Conservation (phyloP, 164 flowering plant genomes). For the Berberis thunbergii region DNA sequence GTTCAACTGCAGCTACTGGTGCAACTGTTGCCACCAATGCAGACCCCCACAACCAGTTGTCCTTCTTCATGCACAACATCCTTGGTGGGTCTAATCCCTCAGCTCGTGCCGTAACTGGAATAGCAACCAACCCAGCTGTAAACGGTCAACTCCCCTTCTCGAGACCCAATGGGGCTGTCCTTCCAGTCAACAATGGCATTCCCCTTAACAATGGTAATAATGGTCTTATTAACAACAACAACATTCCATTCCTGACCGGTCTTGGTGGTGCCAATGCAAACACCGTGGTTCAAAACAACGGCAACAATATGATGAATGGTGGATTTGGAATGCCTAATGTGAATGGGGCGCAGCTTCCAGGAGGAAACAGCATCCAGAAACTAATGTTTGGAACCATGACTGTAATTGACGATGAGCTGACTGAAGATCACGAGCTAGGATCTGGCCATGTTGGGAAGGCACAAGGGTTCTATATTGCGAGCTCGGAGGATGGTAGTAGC, state of each 20-base stretch:
- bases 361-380: conserved; percentile 33
- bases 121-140: conserved; percentile 41
- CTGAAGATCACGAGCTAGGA: conserved; percentile 53
- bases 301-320: conserved; percentile 12
- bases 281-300: conserved; percentile 11
- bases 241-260: conserved; percentile 27
- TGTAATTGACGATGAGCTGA: conserved; percentile 58
- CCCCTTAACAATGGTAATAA: conserved; percentile 39
- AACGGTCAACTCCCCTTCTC: conserved; percentile 68
- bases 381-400: conserved; percentile 64
- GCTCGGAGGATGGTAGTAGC: conserved; percentile 58
- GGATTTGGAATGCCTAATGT: conserved; percentile 20
- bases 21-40: conserved; percentile 1
- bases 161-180: conserved; percentile 59
- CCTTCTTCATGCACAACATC: conserved; percentile 51
- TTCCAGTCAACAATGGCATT: conserved; percentile 42
- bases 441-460: conserved; percentile 57
- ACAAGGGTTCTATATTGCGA: conserved; percentile 61
- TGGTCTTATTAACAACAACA: conserved; percentile 23
- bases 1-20: conserved; percentile 4
- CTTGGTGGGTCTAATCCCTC: conserved; percentile 42
- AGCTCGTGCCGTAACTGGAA: conserved; percentile 55
- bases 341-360: conserved; percentile 37
- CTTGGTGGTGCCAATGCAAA: conserved; percentile 14
- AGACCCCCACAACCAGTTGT: conserved; percentile 16